These are phyloP conservation scores for Platismatia glauca DNA, from an alignment of 495 filamentous ascomycete species.

Conservation along the genomic window DNA sequence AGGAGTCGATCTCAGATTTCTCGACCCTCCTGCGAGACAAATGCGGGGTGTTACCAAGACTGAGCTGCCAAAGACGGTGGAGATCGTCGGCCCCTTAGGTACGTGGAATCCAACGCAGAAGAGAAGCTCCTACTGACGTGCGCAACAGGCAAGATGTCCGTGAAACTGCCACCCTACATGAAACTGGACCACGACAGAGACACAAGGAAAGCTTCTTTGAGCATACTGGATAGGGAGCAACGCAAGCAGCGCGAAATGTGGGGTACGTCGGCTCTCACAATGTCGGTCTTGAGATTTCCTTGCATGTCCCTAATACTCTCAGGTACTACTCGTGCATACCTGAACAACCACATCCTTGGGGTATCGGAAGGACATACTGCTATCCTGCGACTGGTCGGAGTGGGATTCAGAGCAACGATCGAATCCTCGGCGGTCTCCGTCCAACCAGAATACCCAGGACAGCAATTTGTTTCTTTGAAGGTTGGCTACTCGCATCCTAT, in stretches of 20 bases:
- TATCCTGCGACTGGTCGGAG: constrained; percentile 87
- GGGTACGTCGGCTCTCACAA: constrained; percentile 53
- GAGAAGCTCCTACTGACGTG: not conserved
- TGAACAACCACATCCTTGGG: constrained; percentile 81
- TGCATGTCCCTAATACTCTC: constrained; percentile 11
- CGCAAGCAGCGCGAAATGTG: constrained; percentile 91
- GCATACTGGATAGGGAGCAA: constrained; percentile 50
- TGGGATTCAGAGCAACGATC: constrained; percentile 85
- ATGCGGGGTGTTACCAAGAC: constrained; percentile 46
- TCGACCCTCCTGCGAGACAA: constrained; percentile 46
- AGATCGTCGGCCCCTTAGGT: constrained; percentile 71
- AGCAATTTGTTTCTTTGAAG: constrained; percentile 84
- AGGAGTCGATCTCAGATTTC: constrained; percentile 61
- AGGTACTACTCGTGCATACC: constrained; percentile 84
- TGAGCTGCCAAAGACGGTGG: constrained; percentile 50
- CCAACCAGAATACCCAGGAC: constrained; percentile 59
- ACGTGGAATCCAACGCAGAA: constrained; percentile 17
- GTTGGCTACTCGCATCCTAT: constrained; percentile 94
- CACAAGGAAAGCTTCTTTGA: constrained; percentile 52
- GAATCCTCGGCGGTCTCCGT: constrained; percentile 65
- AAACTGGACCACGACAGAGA: constrained; percentile 55
- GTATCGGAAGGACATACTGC: constrained; percentile 95
- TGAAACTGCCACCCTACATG: constrained; percentile 66
- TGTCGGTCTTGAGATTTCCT: constrained; percentile 9
- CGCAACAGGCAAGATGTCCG: constrained; percentile 53